phyloP scores from a whole-genome alignment of 805 yeast genomes.

The Hanseniaspora pseudoguilliermondii region DNA sequence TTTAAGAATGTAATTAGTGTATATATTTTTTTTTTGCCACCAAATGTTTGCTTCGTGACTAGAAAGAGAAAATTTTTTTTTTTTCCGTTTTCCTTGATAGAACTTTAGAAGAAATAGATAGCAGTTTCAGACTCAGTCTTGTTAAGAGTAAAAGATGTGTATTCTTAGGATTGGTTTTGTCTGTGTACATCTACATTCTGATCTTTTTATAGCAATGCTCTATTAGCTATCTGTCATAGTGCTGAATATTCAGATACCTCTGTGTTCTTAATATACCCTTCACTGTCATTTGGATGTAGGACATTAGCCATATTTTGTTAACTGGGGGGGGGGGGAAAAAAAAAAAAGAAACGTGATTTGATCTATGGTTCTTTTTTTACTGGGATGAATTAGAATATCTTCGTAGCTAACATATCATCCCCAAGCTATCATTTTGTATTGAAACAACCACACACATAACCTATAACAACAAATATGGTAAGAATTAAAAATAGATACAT shows the following conservation, averaged over 20 bases:
- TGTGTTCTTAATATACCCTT: too few species aligned
- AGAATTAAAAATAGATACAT: slow-evolving; percentile 76
- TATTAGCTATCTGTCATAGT: too few species aligned
- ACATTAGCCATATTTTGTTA: too few species aligned
- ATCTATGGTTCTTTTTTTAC: background rate
- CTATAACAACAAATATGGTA: slow-evolving; percentile 50
- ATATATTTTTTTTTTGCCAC: background rate
- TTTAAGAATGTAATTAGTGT: background rate
- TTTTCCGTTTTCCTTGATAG: background rate
- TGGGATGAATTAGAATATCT: background rate
- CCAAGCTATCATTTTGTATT: too few species aligned
- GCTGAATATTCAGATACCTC: too few species aligned
- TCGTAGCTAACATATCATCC: background rate
- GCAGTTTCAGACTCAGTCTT: too few species aligned
- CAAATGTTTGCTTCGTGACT: background rate
- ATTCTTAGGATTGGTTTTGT: too few species aligned
- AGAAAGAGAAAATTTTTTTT: background rate
- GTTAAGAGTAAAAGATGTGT: too few species aligned
- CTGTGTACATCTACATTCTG: too few species aligned
- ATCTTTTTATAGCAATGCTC: too few species aligned
- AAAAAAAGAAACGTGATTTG: slow-evolving; percentile 5
- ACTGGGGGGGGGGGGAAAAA: too few species aligned
- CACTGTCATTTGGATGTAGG: too few species aligned
- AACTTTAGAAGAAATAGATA: background rate
- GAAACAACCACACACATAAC: background rate